phyloP scores from a whole-genome alignment of 2,329 filamentous ascomycete species.

The Colletotrichum tabaci region DNA sequence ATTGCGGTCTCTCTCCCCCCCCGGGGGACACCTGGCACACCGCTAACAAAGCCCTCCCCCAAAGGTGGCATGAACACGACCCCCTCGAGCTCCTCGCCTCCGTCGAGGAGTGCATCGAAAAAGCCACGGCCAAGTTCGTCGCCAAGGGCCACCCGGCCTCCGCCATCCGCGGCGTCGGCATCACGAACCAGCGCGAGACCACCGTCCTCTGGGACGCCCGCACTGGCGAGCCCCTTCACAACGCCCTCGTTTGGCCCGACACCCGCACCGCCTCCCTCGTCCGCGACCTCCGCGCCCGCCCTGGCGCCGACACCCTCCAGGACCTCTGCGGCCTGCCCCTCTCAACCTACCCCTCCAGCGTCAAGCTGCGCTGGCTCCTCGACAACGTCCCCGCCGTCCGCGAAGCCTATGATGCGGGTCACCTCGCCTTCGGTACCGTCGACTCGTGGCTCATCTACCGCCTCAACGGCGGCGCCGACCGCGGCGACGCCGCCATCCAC shows the following conservation, averaged over 20 bases:
- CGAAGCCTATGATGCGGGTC: conserved; percentile 81
- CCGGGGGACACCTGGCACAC: not conserved
- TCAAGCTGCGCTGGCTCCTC: conserved; percentile 88
- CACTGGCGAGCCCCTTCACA: conserved; percentile 85
- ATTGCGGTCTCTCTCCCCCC: not conserved
- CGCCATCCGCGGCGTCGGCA: conserved; percentile 83
- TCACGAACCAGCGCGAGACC: conserved; percentile 93
- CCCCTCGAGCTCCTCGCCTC: conserved; percentile 82
- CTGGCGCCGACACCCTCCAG: conserved; percentile 78
- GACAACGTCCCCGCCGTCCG: conserved; percentile 79
- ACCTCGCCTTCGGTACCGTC: conserved; percentile 87
- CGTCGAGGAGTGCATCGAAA: conserved; percentile 85
- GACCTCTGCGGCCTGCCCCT: conserved; percentile 85
- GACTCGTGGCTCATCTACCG: conserved; percentile 91
- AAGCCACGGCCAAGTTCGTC: conserved; percentile 79
- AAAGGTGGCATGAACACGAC: conserved; percentile 91
- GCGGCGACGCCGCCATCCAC: conserved; percentile 70
- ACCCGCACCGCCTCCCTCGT: conserved; percentile 82
- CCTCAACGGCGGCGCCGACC: conserved; percentile 80
- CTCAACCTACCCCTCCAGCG: conserved; percentile 89
- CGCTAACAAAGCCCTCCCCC: conserved; percentile 17
- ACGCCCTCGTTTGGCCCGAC: conserved; percentile 93
- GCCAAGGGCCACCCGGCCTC: conserved; percentile 76
- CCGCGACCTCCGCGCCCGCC: conserved; percentile 78
- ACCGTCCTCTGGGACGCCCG: conserved; percentile 86